Conservation (phyloP, 1,284 basidiomycete genomes). For the Ceratobasidium sp. region DNA sequence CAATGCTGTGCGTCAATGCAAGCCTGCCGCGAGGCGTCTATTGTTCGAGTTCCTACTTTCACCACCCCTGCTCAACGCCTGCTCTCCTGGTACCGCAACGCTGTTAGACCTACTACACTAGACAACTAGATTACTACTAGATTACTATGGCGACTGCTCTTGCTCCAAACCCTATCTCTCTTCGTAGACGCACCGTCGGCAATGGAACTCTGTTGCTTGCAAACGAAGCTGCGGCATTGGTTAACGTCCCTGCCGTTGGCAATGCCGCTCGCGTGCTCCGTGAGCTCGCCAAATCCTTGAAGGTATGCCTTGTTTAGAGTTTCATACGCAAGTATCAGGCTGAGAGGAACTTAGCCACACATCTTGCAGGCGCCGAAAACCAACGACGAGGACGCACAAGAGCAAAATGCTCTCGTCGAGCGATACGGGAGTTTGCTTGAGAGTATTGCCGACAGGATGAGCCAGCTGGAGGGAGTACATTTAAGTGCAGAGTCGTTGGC, state of each 20-base stretch:
- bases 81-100: too few relatives aligned
- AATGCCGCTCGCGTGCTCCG: slow-evolving; percentile 4
- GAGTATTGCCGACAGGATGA: background rate
- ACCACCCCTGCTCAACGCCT: too few relatives aligned
- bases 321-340: background rate
- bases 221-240: slow-evolving; percentile 2
- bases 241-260: background rate
- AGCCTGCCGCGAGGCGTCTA: too few relatives aligned
- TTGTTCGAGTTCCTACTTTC: too few relatives aligned
- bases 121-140: too few relatives aligned
- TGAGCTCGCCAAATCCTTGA: background rate
- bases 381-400: background rate
- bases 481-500: background rate
- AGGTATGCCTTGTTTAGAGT: background rate
- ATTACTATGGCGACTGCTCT: slow-evolving; percentile 52
- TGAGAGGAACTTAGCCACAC: slow-evolving; percentile 2
- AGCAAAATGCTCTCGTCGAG: background rate
- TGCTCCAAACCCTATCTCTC: slow-evolving; percentile 50
- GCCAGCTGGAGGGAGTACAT: background rate
- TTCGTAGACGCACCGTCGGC: background rate
- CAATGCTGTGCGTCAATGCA: too few relatives aligned
- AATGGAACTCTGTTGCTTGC: background rate
- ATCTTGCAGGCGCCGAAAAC: slow-evolving; percentile 9
- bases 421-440: background rate
- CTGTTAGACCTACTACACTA: too few relatives aligned